phyloP scores from a whole-genome alignment of 805 yeast species.

The Dipodascus albidus region DNA sequence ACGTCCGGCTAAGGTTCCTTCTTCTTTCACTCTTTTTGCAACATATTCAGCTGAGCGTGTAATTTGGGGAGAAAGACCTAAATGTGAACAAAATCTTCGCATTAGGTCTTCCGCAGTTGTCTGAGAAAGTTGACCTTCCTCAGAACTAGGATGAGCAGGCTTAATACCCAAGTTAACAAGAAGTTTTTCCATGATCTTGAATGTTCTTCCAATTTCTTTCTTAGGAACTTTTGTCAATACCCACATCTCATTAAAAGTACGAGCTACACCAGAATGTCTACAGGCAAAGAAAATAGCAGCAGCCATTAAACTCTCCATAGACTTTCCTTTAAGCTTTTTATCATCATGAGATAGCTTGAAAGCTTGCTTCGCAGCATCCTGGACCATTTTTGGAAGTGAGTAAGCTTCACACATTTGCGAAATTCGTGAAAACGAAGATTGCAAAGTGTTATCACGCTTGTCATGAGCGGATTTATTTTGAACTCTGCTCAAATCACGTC shows the following conservation, averaged over 20 bases:
- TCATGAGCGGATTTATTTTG: conserved; percentile 81
- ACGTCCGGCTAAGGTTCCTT: conserved; percentile 90
- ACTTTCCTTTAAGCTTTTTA: conserved; percentile 73
- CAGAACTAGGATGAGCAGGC: conserved; percentile 29
- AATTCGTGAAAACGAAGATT: conserved; percentile 84
- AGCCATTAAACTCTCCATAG: conserved; percentile 91
- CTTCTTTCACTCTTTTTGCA: conserved; percentile 79
- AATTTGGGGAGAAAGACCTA: conserved; percentile 75
- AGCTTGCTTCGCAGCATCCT: conserved; percentile 95
- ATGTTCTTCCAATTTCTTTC: conserved; percentile 88
- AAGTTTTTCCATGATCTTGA: conserved; percentile 70
- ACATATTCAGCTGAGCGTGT: conserved; percentile 89
- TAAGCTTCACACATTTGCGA: conserved; percentile 97
- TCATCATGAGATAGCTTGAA: conserved; percentile 87
- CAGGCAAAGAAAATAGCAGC: conserved; percentile 93
- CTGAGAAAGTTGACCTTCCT: conserved; percentile 57
- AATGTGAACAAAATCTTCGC: conserved; percentile 89
- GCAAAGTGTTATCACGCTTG: conserved; percentile 75
- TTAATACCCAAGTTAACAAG: conserved; percentile 27
- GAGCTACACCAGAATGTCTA: conserved; percentile 83
- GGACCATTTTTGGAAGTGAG: conserved; percentile 87
- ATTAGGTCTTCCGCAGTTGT: conserved; percentile 91
- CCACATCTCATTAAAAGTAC: conserved; percentile 93
- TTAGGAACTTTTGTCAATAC: conserved; percentile 88
- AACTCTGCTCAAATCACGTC: conserved; percentile 84